A percentile compares a stretch with the other conserved stretches of the same genome.
Evolutionary conservation across 2,329 filamentous ascomycete genomes (phyloP).

Genomic region (Sphaerulina musiva): DNA sequence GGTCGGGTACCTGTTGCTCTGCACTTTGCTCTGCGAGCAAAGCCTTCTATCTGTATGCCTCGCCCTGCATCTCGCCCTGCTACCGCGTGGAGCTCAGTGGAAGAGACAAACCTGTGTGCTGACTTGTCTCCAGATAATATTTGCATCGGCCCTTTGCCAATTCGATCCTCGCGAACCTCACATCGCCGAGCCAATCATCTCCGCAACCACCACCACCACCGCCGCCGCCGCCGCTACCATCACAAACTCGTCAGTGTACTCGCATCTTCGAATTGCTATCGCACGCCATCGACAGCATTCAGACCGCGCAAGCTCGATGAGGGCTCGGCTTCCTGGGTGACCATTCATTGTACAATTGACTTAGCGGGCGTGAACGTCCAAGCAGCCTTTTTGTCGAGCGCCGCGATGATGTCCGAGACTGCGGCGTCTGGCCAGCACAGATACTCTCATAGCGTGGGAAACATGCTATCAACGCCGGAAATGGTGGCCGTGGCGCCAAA

Average conservation of each 20-base stretch:
- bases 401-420: slow-evolving; percentile 26
- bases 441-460: slow-evolving; percentile 31
- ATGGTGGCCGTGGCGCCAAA: slow-evolving; percentile 18
- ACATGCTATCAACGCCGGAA: slow-evolving; percentile 36
- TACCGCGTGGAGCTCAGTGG: slow-evolving; percentile 1
- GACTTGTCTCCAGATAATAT: slow-evolving; percentile 10
- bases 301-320: slow-evolving; percentile 1
- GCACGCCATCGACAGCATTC: not conserved
- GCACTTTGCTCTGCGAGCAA: slow-evolving; percentile 22
- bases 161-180: not conserved
- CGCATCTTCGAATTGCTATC: not conserved
- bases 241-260: not conserved
- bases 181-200: not conserved
- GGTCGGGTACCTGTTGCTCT: slow-evolving; percentile 16
- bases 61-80: slow-evolving; percentile 1
- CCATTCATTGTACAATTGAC: slow-evolving; percentile 5
- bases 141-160: slow-evolving; percentile 7
- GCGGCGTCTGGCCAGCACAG: slow-evolving; percentile 24
- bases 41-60: slow-evolving; percentile 17
- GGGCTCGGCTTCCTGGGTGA: not conserved
- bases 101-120: slow-evolving; percentile 6
- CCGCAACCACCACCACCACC: not conserved
- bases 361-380: slow-evolving; percentile 2
- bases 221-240: not conserved
- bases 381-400: slow-evolving; percentile 3